A percentile compares a stretch with the other conserved stretches of the same genome.
phyloP scores from a whole-genome alignment of 371 early-diverging fungal species.

The Mortierella sp. region DNA sequence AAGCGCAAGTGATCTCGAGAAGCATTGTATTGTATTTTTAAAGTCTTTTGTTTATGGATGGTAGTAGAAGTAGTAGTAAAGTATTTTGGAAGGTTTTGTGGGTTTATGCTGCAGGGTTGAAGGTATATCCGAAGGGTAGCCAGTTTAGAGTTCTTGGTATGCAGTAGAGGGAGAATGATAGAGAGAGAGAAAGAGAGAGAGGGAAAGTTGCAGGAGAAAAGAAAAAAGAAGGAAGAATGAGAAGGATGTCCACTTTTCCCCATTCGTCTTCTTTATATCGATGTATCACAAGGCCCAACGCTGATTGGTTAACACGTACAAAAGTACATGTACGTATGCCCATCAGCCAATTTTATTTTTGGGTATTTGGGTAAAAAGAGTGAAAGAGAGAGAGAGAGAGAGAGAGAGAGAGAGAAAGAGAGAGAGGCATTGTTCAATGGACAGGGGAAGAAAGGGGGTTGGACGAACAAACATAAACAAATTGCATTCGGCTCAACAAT shows the following conservation, averaged over 20 bases:
- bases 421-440: too few relatives aligned
- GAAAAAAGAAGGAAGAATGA: too few relatives aligned
- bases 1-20: constrained; percentile 52
- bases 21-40: constrained; percentile 22
- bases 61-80: neutral
- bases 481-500: too few relatives aligned
- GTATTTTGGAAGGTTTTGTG: neutral
- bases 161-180: neutral
- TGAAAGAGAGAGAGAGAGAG: too few relatives aligned
- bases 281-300: neutral
- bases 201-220: neutral
- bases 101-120: neutral
- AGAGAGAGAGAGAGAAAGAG: too few relatives aligned
- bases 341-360: too few relatives aligned
- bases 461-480: too few relatives aligned
- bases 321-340: too few relatives aligned
- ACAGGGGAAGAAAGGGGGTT: too few relatives aligned
- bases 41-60: neutral
- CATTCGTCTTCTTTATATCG: too few relatives aligned
- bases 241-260: too few relatives aligned
- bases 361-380: too few relatives aligned
- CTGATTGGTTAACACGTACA: constrained; percentile 8
- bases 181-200: neutral
- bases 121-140: neutral
- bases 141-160: neutral